phyloP scores from a whole-genome alignment of 2,329 filamentous ascomycete species.

The Cadophora gregata region DNA sequence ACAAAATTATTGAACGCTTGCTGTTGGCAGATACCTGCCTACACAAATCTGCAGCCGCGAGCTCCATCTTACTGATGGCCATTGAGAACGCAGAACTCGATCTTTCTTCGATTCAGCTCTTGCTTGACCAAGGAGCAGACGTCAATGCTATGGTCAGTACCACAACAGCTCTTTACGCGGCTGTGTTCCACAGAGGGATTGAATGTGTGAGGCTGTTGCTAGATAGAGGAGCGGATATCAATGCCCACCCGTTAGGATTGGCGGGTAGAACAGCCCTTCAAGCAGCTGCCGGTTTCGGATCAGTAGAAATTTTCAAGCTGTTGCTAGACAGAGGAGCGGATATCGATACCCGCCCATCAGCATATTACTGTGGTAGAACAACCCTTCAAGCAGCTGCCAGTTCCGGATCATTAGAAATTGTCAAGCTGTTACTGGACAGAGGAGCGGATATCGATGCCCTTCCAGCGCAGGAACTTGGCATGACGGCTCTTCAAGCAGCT shows the following conservation, averaged over 20 bases:
- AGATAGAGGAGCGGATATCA: neutral
- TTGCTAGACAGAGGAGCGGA: neutral
- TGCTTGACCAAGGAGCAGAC: neutral
- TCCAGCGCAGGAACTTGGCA: neutral
- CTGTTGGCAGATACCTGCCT: neutral
- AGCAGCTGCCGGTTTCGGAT: slow-evolving; percentile 15
- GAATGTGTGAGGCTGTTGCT: neutral
- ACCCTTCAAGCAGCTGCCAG: slow-evolving; percentile 21
- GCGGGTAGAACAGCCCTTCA: slow-evolving; percentile 23
- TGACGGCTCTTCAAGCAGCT: slow-evolving; percentile 24
- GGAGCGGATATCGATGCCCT: slow-evolving; percentile 26
- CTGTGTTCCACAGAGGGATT: neutral
- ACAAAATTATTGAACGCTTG: neutral
- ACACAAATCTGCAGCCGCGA: neutral
- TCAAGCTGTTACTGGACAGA: slow-evolving; percentile 19
- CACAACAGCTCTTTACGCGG: neutral
- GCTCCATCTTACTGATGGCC: neutral
- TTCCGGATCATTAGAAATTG: neutral
- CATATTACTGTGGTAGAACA: slow-evolving; percentile 9
- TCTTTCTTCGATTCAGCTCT: neutral
- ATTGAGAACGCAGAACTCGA: neutral
- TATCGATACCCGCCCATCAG: neutral
- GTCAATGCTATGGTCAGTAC: neutral
- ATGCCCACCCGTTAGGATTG: neutral
- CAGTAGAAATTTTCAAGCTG: neutral